These are phyloP conservation scores for Populus pruinosa DNA, from an alignment of 345 rosid species.

Conservation along the genomic window DNA sequence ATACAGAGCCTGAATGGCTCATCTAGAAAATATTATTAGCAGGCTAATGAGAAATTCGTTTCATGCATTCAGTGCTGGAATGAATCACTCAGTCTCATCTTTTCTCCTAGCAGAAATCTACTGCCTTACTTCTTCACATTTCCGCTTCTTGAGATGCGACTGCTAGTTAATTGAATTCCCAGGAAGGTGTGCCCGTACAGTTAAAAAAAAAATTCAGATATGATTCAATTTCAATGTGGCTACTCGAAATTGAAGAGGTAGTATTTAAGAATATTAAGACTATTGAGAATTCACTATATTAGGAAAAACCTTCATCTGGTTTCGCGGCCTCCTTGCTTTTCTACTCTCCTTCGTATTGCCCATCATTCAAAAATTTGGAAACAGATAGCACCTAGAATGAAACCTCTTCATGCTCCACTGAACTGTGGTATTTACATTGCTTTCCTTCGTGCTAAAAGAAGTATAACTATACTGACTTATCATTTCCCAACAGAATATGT, in stretches of 20 bases:
- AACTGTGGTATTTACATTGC: slow-evolving; percentile 22
- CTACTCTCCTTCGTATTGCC: neutral
- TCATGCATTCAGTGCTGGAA: neutral
- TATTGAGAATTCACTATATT: neutral
- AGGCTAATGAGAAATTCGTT: neutral
- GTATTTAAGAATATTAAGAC: neutral
- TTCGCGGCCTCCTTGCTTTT: slow-evolving; percentile 13
- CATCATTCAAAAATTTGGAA: slow-evolving; percentile 5
- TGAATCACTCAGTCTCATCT: neutral
- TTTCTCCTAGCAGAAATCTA: too few relatives aligned
- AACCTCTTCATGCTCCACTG: slow-evolving; percentile 15
- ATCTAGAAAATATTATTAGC: neutral
- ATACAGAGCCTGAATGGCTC: neutral
- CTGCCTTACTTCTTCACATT: too few relatives aligned
- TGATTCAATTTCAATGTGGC: neutral
- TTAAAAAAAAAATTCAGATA: neutral
- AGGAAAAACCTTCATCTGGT: slow-evolving; percentile 2
- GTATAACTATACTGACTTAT: slow-evolving; percentile 12
- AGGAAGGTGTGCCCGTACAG: neutral
- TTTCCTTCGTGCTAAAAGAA: neutral
- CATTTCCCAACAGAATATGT: slow-evolving; percentile 26
- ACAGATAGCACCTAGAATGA: neutral
- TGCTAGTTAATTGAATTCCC: neutral
- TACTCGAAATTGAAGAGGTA: neutral
- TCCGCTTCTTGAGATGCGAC: neutral